Conservation (phyloP, 495 filamentous ascomycete species). For the Bombardia bombarda region DNA sequence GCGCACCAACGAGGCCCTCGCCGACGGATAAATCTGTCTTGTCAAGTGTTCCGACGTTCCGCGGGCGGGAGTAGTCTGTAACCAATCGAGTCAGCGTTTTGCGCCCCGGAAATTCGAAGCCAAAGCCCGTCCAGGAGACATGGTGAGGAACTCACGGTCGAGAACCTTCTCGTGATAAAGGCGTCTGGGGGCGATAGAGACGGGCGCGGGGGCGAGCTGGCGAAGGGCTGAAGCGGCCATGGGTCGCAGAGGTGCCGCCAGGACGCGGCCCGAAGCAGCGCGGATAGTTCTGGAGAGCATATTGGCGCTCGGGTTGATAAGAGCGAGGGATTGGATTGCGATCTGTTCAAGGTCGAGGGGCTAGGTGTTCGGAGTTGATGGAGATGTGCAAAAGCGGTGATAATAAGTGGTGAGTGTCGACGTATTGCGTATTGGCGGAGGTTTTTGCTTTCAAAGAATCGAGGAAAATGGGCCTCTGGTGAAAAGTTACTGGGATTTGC, state of each 20-base stretch:
- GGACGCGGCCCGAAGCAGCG: slow-evolving; percentile 17
- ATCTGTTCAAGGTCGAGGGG: background rate
- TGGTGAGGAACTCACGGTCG: slow-evolving; percentile 38
- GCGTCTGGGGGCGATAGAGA: slow-evolving; percentile 32
- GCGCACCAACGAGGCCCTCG: slow-evolving; percentile 94
- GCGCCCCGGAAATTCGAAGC: background rate
- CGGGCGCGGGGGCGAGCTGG: slow-evolving; percentile 26
- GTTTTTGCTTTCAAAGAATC: no score
- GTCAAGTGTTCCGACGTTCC: slow-evolving; percentile 88
- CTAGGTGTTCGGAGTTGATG: background rate
- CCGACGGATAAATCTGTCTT: slow-evolving; percentile 86
- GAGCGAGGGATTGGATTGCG: no score
- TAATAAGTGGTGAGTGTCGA: no score
- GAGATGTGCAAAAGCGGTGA: no score
- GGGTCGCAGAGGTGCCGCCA: slow-evolving; percentile 16
- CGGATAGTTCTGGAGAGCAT: slow-evolving; percentile 31
- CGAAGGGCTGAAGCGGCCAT: slow-evolving; percentile 23
- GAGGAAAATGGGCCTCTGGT: slow-evolving; percentile 4
- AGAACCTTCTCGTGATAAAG: slow-evolving; percentile 61
- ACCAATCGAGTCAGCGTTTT: slow-evolving; percentile 1
- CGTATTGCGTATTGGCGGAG: no score
- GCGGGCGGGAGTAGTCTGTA: slow-evolving; percentile 77
- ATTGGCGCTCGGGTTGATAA: slow-evolving; percentile 7
- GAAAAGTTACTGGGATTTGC: slow-evolving; percentile 20
- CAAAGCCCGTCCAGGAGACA: background rate